Evolutionary conservation across 1,284 basidiomycete genomes (phyloP), one percentile per base, ranked within the genome.

Genomic region (Ustilago hordei): DNA sequence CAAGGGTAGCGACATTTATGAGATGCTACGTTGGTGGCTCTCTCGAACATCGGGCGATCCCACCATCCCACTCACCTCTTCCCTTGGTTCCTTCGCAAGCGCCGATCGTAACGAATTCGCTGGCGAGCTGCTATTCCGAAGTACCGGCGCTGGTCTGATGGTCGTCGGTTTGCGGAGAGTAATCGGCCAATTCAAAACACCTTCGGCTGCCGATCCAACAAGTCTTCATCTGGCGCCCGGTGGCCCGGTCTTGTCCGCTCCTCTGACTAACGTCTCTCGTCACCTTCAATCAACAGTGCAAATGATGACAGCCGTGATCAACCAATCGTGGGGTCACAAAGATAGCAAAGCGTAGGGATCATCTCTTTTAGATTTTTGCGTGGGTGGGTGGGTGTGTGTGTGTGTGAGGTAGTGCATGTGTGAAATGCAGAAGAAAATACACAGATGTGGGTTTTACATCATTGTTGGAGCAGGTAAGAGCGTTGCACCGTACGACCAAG

Each of bases 331-430:
- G 17, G 19, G 52, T 17, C 19, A 15, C 35, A 39, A 31, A 31
- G 19, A 28, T 23, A 11, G 54, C 23, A 32, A 45, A 55, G 41
- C 55, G 50, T 59, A 64, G 70, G 48, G 54, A 72, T 67, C 70
- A 73, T 73, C 70, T 73, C 70, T 73, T 63, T 50, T 60, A 43
- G 52, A 60, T 60, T 73, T 73, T 73, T 73, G 60, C 61, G 57
- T 52, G 60, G 57, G 60, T 35, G 31, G 64, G 57, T 52, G 60
- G 57, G 60, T 35, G 35, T 2, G 23, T 28, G 34, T 41, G 55
- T 61, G 45, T 28, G 47, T 47, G 45, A 52, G 56, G 4, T 23
- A 19, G 43, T 43, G 31, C 17, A 31, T 7, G 55, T 61, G 52
- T 61, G 60, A 63, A 57, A 72, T 68, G 65, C 65, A 60, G 65